Conservation (phyloP, 768 basidiomycete genomes). For the Cyathus striatus region DNA sequence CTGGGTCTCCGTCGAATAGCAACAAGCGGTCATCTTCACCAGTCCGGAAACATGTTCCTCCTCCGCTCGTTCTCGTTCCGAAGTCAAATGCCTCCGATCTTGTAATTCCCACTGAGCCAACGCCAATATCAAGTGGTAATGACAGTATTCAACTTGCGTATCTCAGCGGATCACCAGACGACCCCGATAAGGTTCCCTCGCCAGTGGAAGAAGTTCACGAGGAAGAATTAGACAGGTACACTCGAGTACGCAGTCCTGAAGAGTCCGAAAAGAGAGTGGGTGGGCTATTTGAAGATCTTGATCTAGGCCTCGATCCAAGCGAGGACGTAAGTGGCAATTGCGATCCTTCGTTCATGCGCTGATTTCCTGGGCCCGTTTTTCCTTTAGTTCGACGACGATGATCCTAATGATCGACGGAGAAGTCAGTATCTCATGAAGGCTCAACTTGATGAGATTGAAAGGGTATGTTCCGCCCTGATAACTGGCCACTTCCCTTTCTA, state of each 20-base stretch:
- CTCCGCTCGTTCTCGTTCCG: conserved; percentile 50
- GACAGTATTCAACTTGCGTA: conserved; percentile 42
- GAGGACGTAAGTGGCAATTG: conserved; percentile 32
- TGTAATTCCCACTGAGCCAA: conserved; percentile 27
- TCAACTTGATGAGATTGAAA: conserved; percentile 76
- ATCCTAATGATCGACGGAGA: conserved; percentile 67
- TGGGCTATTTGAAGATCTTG: conserved; percentile 48
- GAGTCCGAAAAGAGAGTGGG: conserved; percentile 42
- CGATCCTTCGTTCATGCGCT: neutral
- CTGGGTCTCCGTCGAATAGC: conserved; percentile 30
- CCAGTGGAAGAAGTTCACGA: conserved; percentile 26
- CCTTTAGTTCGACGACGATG: conserved; percentile 59
- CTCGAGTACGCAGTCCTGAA: conserved; percentile 25
- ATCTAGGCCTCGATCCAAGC: conserved; percentile 41
- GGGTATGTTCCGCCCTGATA: conserved; percentile 25
- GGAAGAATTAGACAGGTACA: conserved; percentile 28
- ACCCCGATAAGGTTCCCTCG: conserved; percentile 5
- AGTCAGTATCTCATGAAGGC: conserved; percentile 74
- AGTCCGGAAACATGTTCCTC: conserved; percentile 40
- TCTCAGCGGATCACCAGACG: conserved; percentile 24
- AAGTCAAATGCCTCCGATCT: conserved; percentile 23
- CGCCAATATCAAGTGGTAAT: conserved; percentile 28
- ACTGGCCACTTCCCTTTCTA: too few relatives aligned
- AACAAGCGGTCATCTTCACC: conserved; percentile 29
- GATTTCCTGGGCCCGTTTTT: conserved; percentile 9